These are phyloP conservation scores for Aspergillus sp. DNA, from an alignment of 2,329 filamentous ascomycete genomes.

Conservation along the genomic window DNA sequence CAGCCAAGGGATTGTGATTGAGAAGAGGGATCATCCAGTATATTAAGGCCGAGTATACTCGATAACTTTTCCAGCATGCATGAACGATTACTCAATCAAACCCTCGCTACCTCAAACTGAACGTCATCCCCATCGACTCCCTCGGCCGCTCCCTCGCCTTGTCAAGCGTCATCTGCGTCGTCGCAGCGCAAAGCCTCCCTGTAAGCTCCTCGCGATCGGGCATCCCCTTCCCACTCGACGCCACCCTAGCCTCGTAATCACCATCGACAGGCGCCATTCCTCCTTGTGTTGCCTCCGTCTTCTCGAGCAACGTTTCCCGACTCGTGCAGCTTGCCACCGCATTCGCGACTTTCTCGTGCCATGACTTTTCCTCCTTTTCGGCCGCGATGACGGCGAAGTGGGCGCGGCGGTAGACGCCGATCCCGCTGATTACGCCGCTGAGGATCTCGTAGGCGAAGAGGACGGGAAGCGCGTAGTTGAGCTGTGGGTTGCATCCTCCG, in stretches of 20 bases:
- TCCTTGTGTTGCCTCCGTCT: background rate
- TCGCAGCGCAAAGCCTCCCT: background rate
- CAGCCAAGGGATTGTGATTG: no score
- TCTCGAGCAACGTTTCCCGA: background rate
- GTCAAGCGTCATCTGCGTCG: constrained; percentile 3
- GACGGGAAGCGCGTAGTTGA: constrained; percentile 48
- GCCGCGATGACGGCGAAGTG: constrained; percentile 13
- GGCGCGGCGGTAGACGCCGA: constrained; percentile 18
- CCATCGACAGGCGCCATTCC: background rate
- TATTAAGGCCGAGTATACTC: no score
- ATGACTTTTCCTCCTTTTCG: constrained; percentile 7
- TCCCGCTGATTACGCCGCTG: background rate
- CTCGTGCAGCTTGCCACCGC: background rate
- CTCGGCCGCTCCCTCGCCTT: background rate
- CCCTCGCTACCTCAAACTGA: background rate
- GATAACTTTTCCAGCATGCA: no score
- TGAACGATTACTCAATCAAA: no score
- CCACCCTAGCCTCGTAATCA: background rate
- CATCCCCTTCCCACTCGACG: background rate
- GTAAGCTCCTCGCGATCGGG: background rate
- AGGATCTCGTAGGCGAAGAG: constrained; percentile 14
- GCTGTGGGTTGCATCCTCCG: constrained; percentile 46
- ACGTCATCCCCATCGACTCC: background rate
- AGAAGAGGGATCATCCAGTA: no score
- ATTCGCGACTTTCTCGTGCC: constrained; percentile 4